A percentile compares a stretch with the other conserved stretches of the same genome.
phyloP scores from a whole-genome alignment of 768 basidiomycete species.

The Naematelia aurantialba region DNA sequence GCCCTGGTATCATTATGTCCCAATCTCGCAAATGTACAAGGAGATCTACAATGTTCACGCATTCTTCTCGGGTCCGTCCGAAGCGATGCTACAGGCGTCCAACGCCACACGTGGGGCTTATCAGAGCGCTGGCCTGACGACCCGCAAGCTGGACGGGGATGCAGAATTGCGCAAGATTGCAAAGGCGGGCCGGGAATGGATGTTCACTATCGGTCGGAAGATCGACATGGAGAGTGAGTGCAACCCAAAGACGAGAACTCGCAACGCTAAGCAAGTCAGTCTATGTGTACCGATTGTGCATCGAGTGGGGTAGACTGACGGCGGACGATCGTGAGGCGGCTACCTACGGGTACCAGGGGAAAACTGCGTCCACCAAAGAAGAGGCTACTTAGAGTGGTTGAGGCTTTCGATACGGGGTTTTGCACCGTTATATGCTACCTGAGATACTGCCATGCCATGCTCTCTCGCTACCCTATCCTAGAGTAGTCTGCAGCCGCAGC shows the following conservation, averaged over 20 bases:
- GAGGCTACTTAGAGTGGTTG: not conserved
- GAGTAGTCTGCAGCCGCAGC: too few species aligned
- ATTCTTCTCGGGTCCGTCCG: constrained; percentile 83
- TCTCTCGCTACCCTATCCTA: too few species aligned
- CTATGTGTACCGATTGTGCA: constrained; percentile 55
- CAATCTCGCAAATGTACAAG: constrained; percentile 74
- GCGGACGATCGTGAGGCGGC: constrained; percentile 72
- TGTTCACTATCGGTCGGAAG: constrained; percentile 70
- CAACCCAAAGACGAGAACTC: not conserved
- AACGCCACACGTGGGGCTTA: constrained; percentile 55
- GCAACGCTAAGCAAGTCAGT: constrained; percentile 7
- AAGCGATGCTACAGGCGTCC: constrained; percentile 57
- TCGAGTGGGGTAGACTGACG: constrained; percentile 83
- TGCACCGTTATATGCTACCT: not conserved
- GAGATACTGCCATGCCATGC: not conserved
- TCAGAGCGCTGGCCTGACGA: constrained; percentile 37
- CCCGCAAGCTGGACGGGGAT: constrained; percentile 62
- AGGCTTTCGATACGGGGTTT: not conserved
- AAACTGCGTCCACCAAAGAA: constrained; percentile 1
- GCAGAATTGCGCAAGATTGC: constrained; percentile 74
- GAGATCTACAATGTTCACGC: constrained; percentile 93
- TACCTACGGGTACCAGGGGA: constrained; percentile 37
- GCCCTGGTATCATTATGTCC: constrained; percentile 94
- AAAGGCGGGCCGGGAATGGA: constrained; percentile 89
- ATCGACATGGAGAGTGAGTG: constrained; percentile 84